These are phyloP conservation scores for Kalaharituber pfeilii DNA, from an alignment of 2,329 filamentous ascomycete species.

Conservation along the genomic window DNA sequence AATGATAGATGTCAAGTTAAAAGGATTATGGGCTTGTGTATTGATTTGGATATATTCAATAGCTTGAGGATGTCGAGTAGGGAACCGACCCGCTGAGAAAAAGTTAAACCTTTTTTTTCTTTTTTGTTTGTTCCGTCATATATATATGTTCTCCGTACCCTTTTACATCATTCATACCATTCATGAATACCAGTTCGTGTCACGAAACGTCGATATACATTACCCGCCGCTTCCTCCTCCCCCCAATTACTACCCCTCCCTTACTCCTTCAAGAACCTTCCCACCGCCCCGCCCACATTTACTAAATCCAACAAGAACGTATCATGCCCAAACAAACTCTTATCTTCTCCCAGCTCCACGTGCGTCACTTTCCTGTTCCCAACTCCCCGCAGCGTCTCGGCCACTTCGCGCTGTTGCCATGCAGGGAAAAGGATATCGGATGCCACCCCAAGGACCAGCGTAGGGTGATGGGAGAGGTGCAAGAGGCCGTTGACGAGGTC, in stretches of 20 bases:
- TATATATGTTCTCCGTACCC: too few species aligned
- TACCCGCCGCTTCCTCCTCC: background rate
- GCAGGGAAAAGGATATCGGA: constrained; percentile 94
- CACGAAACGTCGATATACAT: too few species aligned
- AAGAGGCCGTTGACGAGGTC: constrained; percentile 65
- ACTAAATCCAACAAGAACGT: constrained; percentile 87
- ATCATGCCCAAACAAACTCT: constrained; percentile 76
- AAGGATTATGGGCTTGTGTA: background rate
- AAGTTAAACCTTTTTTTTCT: background rate
- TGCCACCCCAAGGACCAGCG: constrained; percentile 80
- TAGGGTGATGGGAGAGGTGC: constrained; percentile 55
- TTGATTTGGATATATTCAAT: background rate
- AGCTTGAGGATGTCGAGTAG: too few species aligned
- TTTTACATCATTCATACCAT: too few species aligned
- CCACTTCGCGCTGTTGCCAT: constrained; percentile 94
- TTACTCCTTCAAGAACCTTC: constrained; percentile 46
- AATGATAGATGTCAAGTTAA: background rate
- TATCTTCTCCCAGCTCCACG: constrained; percentile 80
- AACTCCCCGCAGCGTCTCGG: constrained; percentile 55
- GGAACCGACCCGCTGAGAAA: too few species aligned
- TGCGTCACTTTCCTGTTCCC: constrained; percentile 74
- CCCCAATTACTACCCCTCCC: background rate
- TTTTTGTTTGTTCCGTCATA: background rate
- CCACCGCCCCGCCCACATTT: constrained; percentile 72
- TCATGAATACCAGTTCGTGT: too few species aligned